A percentile compares a stretch with the other conserved stretches of the same genome.
phyloP scores from a whole-genome alignment of 2,329 filamentous ascomycete genomes.

The Graphilbum sp. region DNA sequence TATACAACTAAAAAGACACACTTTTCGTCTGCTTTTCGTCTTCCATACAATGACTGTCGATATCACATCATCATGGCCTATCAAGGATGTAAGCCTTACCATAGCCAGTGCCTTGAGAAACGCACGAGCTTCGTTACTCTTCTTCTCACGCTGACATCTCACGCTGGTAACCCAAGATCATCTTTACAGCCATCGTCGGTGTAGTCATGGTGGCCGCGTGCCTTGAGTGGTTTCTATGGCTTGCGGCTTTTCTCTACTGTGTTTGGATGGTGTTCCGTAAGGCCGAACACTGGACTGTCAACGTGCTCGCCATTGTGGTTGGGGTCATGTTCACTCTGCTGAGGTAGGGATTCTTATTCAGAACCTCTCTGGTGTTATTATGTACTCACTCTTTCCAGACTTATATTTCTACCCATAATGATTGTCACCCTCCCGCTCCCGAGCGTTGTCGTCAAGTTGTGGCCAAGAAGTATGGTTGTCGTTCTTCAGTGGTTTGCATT shows the following conservation, averaged over 20 bases:
- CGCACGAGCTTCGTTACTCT: neutral
- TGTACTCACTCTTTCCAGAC: too few relatives aligned
- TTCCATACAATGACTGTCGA: constrained; percentile 23
- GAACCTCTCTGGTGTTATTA: too few relatives aligned
- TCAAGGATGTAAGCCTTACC: constrained; percentile 24
- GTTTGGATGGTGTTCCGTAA: constrained; percentile 77
- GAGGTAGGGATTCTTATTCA: constrained; percentile 40
- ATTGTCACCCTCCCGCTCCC: constrained; percentile 80
- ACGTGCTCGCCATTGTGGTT: constrained; percentile 60
- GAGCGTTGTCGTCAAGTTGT: constrained; percentile 50
- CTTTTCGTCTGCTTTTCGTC: too few relatives aligned
- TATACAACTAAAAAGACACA: too few relatives aligned
- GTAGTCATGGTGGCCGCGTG: constrained; percentile 69
- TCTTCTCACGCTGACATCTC: neutral
- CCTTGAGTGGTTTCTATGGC: constrained; percentile 88
- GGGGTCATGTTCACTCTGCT: constrained; percentile 53
- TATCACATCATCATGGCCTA: constrained; percentile 30
- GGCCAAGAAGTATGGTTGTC: constrained; percentile 50
- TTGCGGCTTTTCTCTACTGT: constrained; percentile 88
- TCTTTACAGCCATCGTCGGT: constrained; percentile 70
- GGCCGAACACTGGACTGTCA: constrained; percentile 74
- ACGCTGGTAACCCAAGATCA: constrained; percentile 41
- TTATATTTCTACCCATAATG: constrained; percentile 86
- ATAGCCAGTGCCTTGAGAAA: too few relatives aligned
- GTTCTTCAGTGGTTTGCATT: constrained; percentile 91